A percentile compares a stretch with the other conserved stretches of the same genome.
These are phyloP conservation scores for Penicillium samsonianum DNA, from an alignment of 495 filamentous ascomycete species.

Conservation along the genomic window DNA sequence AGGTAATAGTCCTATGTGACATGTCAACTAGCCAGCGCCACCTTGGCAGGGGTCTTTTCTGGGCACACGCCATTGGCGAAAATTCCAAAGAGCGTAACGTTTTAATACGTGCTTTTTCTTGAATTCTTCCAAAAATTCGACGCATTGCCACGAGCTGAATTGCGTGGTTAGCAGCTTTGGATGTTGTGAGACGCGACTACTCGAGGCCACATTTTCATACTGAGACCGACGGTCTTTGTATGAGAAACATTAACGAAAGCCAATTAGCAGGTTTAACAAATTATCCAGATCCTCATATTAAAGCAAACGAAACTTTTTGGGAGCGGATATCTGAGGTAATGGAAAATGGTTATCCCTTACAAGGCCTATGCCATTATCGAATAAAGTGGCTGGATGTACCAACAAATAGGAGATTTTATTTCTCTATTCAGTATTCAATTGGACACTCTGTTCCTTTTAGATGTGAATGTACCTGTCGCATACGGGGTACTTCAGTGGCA, in stretches of 20 bases:
- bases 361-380: background rate
- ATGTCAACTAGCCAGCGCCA: background rate
- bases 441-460: background rate
- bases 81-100: background rate
- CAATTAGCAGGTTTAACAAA: background rate
- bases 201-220: background rate
- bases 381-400: background rate
- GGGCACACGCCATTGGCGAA: background rate
- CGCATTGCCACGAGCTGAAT: background rate
- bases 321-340: background rate
- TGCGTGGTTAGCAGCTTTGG: background rate
- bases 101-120: background rate
- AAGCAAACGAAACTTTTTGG: background rate
- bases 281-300: background rate
- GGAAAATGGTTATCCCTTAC: background rate
- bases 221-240: background rate
- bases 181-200: background rate
- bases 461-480: background rate
- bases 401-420: slow-evolving; percentile 1
- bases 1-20: background rate
- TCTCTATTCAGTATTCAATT: background rate
- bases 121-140: background rate
- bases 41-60: background rate
- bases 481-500: slow-evolving; percentile 5
- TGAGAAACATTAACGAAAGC: background rate